These are phyloP conservation scores for Strobilomyces dryophilus DNA, from an alignment of 768 basidiomycete species.

Conservation along the genomic window DNA sequence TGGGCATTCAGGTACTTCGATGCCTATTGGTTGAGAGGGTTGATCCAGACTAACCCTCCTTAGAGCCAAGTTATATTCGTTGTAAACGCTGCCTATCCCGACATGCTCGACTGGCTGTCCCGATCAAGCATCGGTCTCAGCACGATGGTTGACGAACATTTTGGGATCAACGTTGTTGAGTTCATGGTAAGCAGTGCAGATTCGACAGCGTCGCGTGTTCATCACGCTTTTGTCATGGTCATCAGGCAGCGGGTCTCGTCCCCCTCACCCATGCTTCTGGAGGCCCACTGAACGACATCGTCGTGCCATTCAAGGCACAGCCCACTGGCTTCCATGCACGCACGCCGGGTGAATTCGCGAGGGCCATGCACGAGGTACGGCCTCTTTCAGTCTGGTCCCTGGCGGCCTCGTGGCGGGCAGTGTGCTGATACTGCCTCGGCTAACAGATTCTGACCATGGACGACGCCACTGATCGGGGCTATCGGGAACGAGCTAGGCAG, in stretches of 20 bases:
- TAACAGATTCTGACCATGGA: constrained; percentile 47
- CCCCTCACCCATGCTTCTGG: constrained; percentile 92
- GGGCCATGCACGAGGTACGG: constrained; percentile 52
- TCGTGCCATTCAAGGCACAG: constrained; percentile 70
- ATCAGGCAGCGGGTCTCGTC: constrained; percentile 88
- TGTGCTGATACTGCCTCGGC: constrained; percentile 7
- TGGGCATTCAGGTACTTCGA: constrained; percentile 59
- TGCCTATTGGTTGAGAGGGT: background rate
- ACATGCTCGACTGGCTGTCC: constrained; percentile 67
- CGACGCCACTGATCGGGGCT: constrained; percentile 48
- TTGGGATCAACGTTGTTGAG: constrained; percentile 97
- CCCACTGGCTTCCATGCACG: constrained; percentile 84
- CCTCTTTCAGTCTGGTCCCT: background rate
- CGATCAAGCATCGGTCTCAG: constrained; percentile 81
- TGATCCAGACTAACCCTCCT: constrained; percentile 1
- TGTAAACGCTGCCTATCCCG: constrained; percentile 76
- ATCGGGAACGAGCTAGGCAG: constrained; percentile 64
- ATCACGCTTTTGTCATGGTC: constrained; percentile 5
- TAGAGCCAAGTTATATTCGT: constrained; percentile 73
- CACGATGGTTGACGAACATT: constrained; percentile 98
- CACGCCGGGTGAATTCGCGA: constrained; percentile 60
- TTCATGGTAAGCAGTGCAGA: constrained; percentile 69
- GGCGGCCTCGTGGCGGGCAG: constrained; percentile 1
- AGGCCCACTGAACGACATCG: constrained; percentile 87
- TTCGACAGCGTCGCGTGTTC: constrained; percentile 9